A percentile compares a stretch with the other conserved stretches of the same genome.
phyloP scores from a whole-genome alignment of 306 rosid genomes.

The Lagenaria siceraria region DNA sequence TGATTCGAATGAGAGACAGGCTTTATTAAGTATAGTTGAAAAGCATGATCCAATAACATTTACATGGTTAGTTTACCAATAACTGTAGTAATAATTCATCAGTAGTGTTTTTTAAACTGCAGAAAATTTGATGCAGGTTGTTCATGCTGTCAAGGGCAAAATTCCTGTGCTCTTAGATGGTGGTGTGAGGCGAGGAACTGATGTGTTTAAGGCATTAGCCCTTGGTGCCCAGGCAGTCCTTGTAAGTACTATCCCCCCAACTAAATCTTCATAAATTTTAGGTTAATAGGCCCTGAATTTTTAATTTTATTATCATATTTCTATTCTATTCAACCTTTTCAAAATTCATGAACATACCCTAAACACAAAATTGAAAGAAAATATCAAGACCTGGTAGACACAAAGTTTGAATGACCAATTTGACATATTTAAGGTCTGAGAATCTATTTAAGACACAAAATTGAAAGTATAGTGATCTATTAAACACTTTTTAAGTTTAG shows the following conservation, averaged over 20 bases:
- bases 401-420: background rate
- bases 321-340: too few species aligned
- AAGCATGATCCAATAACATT: background rate
- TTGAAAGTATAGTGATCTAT: background rate
- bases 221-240: slow-evolving; percentile 59
- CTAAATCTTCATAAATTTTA: too few species aligned
- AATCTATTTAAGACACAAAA: too few species aligned
- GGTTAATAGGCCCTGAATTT: too few species aligned
- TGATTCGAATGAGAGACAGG: background rate
- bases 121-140: slow-evolving; percentile 23
- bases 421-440: background rate
- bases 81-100: background rate
- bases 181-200: slow-evolving; percentile 53
- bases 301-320: too few species aligned
- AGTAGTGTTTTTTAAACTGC: background rate
- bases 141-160: slow-evolving; percentile 36
- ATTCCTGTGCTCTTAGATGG: slow-evolving; percentile 49
- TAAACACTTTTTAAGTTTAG: too few species aligned
- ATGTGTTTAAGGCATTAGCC: slow-evolving; percentile 52
- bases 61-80: background rate
- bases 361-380: background rate
- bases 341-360: background rate
- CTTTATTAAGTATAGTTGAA: background rate
- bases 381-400: too few species aligned
- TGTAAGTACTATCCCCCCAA: slow-evolving; percentile 15